Evolutionary conservation across 352 stramenopile genomes (phyloP), one percentile per base, ranked within the genome.

Genomic region (Plasmopara halstedii): DNA sequence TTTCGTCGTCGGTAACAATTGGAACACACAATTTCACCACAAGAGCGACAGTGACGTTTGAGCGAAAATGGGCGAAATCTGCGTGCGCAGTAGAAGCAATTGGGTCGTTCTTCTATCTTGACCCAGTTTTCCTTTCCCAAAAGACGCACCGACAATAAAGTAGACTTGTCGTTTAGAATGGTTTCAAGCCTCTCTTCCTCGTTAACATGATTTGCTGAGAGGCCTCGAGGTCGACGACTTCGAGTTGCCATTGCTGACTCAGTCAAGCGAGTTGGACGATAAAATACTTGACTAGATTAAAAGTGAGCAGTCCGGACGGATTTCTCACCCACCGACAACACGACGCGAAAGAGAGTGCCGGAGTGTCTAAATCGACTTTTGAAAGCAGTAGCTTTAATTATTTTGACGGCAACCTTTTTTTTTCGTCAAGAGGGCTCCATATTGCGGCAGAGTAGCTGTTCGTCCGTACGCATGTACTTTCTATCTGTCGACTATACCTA

Each of bases 11-110:
- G 57, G 33, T 84, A 87, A 62, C 83, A 94, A 11, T 57, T 66
- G 42, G 65, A 77, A 50, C 83, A 94, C 13, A 92, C 70, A 18
- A 94, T 63, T 21, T 90, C 79, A 9, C 80, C 82, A 26, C 83
- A 94, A 0, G 60, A 75, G 25, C 79, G 80, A 40, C 83, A 94
- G 50, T 94, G 78, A 38, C 87, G 76, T 50, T 85, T 83, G 26
- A 85, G 60, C 20, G 66, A 69, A 35, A 94, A 88, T 0, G 78
- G 68, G 2, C 67, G 74, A 45, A 94, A 93, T 57, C 74, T 86
- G 38, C 65, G 62, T 14, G 79, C 62, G 38, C 83, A 94, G 48
- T 83, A 90, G 47, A 81, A 87, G 58, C 83, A 94, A 45, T 80
- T 67, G 31, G 72, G 46, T 0, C 76, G 73, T 32, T 78, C 57